Base-by-base conservation (phyloP, 163 green algal genomes). In the Chlamydomonas reinhardtii region DNA sequence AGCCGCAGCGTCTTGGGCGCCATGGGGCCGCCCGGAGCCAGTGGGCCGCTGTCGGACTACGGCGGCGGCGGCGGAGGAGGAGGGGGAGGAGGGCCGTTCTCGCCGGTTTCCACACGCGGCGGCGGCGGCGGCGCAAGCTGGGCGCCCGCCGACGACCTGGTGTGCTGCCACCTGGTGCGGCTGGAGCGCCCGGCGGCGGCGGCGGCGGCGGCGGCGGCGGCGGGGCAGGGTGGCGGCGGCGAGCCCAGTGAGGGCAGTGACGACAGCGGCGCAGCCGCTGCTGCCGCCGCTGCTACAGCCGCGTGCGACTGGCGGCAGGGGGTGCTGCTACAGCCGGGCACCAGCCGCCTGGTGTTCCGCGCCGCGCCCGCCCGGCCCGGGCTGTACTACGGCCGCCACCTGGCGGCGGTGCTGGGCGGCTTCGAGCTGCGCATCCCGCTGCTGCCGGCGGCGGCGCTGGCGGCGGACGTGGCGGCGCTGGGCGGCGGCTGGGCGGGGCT, bases 391-490 rank as follows among this genome's bases (percentile, higher is more conserved):
- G 70, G 29, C 17, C 81, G 81, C 22, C 71, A 80, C 59, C 27
- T 87, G 5, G 59, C 59, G 15, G 81, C 81, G 24, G 66, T 71
- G 20, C 54, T 87, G 25, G 81, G 81, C 6, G 54, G 56, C 35
- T 87, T 69, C 71, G 81, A 87, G 17, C 27, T 87, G 11, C 69
- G 81, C 31, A 80, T 87, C 31, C 81, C 71, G n/a, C 29, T 81
- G 37, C 71, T 87, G 62, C 35, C 70, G 29, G 35, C 70, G 29
- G n/a, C 9, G 16, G 56, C 66, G 59, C 81, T 87, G 32, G 34
- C 59, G 11, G 70, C 70, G 4, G 81, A 80, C 27, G 56, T 66
- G 27, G 54, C 68, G 12, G 71, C 81, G 35, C 59, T 87, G 70
- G 32, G 27, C 0, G 56, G 56, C 20, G 81, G 81, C 59, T 77